phyloP scores from a whole-genome alignment of 106 monocot species.

The Acorus gramineus region DNA sequence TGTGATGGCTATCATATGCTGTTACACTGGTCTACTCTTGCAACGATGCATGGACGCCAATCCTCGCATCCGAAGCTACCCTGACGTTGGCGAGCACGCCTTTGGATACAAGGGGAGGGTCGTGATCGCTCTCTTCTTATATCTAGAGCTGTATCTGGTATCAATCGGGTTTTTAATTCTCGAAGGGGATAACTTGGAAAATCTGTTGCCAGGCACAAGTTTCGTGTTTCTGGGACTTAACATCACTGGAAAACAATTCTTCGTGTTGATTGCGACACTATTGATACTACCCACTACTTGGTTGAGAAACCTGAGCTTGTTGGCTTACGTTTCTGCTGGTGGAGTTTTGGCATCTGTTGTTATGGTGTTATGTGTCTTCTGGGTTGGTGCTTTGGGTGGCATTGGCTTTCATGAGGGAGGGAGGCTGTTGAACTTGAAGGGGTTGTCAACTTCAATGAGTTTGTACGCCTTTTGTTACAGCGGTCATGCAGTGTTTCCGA shows the following conservation, averaged over 20 bases:
- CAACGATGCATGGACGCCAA: conserved; percentile 72
- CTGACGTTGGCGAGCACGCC: conserved; percentile 77
- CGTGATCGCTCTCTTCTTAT: conserved; percentile 53
- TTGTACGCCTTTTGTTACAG: conserved; percentile 76
- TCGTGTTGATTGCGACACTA: conserved; percentile 44
- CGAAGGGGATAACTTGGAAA: conserved; percentile 77
- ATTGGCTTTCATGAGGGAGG: conserved; percentile 61
- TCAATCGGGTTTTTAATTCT: conserved; percentile 66
- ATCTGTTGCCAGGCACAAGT: conserved; percentile 40
- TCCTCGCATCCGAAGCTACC: conserved; percentile 54
- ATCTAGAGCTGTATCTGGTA: conserved; percentile 74
- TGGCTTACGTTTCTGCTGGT: conserved; percentile 60
- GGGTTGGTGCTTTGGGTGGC: conserved; percentile 37
- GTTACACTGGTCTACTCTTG: conserved; percentile 64
- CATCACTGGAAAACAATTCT: conserved; percentile 45
- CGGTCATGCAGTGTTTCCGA: conserved; percentile 79
- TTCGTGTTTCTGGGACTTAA: conserved; percentile 21
- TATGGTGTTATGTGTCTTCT: conserved; percentile 37
- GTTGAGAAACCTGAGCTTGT: conserved; percentile 51
- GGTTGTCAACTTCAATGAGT: conserved; percentile 61
- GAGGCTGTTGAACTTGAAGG: conserved; percentile 25
- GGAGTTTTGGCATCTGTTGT: conserved; percentile 58
- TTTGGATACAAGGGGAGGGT: conserved; percentile 61
- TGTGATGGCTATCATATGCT: conserved; percentile 41
- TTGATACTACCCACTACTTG: conserved; percentile 72